Base-by-base conservation (phyloP, 495 filamentous ascomycete genomes). In the Penicillium turbatum region DNA sequence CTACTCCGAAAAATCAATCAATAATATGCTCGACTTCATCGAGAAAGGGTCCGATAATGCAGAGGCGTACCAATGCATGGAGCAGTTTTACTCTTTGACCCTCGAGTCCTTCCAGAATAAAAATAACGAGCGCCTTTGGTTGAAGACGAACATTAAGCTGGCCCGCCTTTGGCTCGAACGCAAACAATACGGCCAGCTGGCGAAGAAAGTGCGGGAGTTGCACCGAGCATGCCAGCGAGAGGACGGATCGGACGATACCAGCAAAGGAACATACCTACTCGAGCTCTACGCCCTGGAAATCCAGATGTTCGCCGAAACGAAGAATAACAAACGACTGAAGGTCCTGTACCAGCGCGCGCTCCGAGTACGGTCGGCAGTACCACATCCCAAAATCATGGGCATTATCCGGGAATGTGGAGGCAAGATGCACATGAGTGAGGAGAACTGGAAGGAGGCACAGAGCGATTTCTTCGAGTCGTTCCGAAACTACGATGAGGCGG, bases 391-490 rank as follows among this genome's bases (percentile, higher is more conserved):
- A 74, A 95, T 98, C 63, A 97, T 97, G 89, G 93, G 93, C 30
- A 90, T 97, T 66, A 97, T 98, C 65, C 87, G 95, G 45, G 93
- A 98, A 71, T 97, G 93, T 69, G 95, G 93, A 59, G 93, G 93
- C 54, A 98, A 98, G 76, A 98, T 98, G 93, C 92, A 98, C 71
- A 97, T 98, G 95, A 95, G 89, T 64, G 93, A 98, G 76, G 93
- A 97, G 73, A 96, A 96, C 69, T 98, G 93, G 93, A 89, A 95
- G 70, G 88, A 90, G 53, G 93, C 93, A 5, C 92, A 97, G 65
- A 92, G 84, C 57, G 95, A 96, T 70, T 98, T 98, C 72, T 97
- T 96, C 68, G 95, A 98, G 70, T 92, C 93, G 4, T 98, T 98
- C 75, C 88, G 91, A 24, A 97, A 97, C 73, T 98, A 97, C 72